These are phyloP conservation scores for Rubus parviflorus DNA, from an alignment of 306 rosid species.

Conservation along the genomic window DNA sequence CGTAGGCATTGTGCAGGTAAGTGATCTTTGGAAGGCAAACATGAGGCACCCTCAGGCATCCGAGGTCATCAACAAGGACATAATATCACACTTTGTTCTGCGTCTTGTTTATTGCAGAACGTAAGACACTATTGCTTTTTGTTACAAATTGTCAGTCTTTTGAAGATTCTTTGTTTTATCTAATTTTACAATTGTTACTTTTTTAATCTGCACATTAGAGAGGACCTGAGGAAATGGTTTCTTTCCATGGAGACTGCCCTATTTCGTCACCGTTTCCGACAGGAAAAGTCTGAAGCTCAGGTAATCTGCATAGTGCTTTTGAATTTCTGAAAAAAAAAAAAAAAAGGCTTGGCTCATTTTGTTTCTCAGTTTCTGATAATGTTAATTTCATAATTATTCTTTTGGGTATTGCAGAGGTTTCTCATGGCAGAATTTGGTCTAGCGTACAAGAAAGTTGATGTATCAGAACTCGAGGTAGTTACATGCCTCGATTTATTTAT, in stretches of 20 bases:
- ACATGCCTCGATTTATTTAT: constrained; percentile 7
- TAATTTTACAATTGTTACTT: constrained; percentile 12
- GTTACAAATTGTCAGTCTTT: background rate
- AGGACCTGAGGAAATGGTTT: constrained; percentile 95
- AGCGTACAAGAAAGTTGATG: constrained; percentile 60
- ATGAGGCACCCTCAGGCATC: constrained; percentile 71
- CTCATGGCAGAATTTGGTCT: constrained; percentile 72
- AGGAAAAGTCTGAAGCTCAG: constrained; percentile 58
- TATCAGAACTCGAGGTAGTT: constrained; percentile 74
- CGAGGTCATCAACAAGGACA: constrained; percentile 73
- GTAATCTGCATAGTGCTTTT: constrained; percentile 29
- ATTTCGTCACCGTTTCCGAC: constrained; percentile 71
- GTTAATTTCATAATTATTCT: constrained; percentile 17
- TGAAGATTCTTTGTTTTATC: background rate
- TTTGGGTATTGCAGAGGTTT: constrained; percentile 55
- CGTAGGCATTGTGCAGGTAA: constrained; percentile 40
- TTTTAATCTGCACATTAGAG: constrained; percentile 42
- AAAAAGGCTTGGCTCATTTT: constrained; percentile 10
- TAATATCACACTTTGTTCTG: constrained; percentile 87
- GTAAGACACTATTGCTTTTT: constrained; percentile 36
- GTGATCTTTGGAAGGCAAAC: constrained; percentile 52
- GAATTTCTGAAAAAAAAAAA: background rate
- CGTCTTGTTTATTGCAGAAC: constrained; percentile 92
- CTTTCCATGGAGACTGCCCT: constrained; percentile 80
- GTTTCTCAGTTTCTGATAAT: constrained; percentile 18